Evolutionary conservation across 1,139 yeast species (phyloP).

Genomic region (Starmera stellimalicola): DNA sequence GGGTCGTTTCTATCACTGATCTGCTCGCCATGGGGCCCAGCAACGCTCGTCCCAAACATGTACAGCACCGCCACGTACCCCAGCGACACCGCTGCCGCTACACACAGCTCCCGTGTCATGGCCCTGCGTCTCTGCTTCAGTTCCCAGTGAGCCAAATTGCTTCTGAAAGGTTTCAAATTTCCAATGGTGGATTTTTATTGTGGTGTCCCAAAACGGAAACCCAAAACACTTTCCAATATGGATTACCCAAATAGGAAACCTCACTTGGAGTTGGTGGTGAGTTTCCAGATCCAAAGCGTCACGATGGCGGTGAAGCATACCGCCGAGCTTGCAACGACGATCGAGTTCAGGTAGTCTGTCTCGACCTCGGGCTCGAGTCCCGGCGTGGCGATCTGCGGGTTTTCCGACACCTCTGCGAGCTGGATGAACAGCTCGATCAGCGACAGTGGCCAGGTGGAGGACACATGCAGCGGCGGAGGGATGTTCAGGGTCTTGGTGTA

Average conservation of each 20-base stretch:
- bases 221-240: too few species aligned
- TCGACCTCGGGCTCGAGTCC: slow-evolving; percentile 66
- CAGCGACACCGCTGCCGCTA: slow-evolving; percentile 11
- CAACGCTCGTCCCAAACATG: slow-evolving; percentile 6
- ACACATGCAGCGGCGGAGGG: slow-evolving; percentile 79
- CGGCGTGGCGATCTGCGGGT: slow-evolving; percentile 74
- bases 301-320: slow-evolving; percentile 52
- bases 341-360: slow-evolving; percentile 30
- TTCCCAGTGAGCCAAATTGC: too few species aligned
- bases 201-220: too few species aligned
- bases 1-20: slow-evolving; percentile 35
- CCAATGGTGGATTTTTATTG: too few species aligned
- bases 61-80: slow-evolving; percentile 13
- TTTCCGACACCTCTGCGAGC: slow-evolving; percentile 79
- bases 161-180: too few species aligned
- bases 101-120: too few species aligned
- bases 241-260: too few species aligned
- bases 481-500: slow-evolving; percentile 45
- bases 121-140: too few species aligned
- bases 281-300: slow-evolving; percentile 53
- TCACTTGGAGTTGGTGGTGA: too few species aligned
- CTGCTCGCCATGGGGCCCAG: neutral
- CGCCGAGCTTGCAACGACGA: slow-evolving; percentile 58
- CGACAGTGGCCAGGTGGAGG: slow-evolving; percentile 84
- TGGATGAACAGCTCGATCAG: slow-evolving; percentile 78